Base-by-base conservation (phyloP, 2,329 filamentous ascomycete genomes). In the Bipolaris sorokiniana region DNA sequence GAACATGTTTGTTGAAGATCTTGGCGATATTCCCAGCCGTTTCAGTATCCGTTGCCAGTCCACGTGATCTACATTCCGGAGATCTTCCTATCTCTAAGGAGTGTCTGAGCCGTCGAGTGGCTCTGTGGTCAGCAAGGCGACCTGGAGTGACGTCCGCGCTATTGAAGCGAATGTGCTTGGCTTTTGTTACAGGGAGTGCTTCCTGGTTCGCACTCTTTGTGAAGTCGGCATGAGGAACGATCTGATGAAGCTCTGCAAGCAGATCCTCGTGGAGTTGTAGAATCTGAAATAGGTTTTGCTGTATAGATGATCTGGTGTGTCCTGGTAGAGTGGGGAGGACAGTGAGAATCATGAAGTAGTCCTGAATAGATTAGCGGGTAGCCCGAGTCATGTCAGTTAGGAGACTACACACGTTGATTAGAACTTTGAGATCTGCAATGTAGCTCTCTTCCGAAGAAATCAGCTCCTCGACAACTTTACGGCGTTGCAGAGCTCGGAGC, bases 371-470 rank as follows among this genome's bases (percentile, higher is more conserved):
- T 46, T 22, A 23, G 22, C 31, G 11, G 54, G 40, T 54, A 46
- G 41, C 20, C 34, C 7, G 10, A 36, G 18, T 51, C 13, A 7
- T 34, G 3, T 3, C 2, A 10, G 5, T 9, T 5, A 20, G n/a
- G 5, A 31, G n/a, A 20, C 7, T 3, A 54, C 86, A 72, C 79
- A 94, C 93, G 77, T 96, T 92, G 73, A 90, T 89, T 57, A 98
- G 81, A 63, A 95, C 92, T 67, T 91, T 91, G 56, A 98, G 77
- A 68, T 97, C 94, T 15, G 88, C 86, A 66, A 98, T 88, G 73
- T 98, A 98, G 68, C 89, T 87, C 72, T 95, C 90, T 75, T 98
- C 95, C 0, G 93, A 96, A 54, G 80, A 84, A 59, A 97, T 86
- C 48, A 98, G 80, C 77, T 98, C 95, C 71, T 95, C 90, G 34